Conservation (phyloP, 2,329 filamentous ascomycete species). For the Alternaria burnsii region DNA sequence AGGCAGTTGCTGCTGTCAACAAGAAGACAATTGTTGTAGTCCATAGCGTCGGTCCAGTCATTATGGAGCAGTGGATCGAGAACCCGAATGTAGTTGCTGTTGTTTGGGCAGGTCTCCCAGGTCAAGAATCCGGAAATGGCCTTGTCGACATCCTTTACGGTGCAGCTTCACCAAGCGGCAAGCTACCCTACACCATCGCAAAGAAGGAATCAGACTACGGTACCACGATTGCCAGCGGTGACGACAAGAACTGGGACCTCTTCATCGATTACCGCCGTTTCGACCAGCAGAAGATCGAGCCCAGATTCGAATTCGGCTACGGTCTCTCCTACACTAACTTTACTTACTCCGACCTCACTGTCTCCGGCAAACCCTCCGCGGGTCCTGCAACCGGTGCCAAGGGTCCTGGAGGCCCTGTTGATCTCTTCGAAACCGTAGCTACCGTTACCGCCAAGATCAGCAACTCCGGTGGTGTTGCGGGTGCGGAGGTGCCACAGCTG, state of each 20-base stretch:
- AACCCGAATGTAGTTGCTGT: conserved; percentile 51
- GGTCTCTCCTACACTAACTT: conserved; percentile 56
- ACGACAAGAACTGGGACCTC: conserved; percentile 51
- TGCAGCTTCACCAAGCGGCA: conserved; percentile 58
- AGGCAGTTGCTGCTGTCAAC: conserved; percentile 47
- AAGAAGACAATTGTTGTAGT: conserved; percentile 52
- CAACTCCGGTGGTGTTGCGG: conserved; percentile 47
- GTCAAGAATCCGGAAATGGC: conserved; percentile 54
- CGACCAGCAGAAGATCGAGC: conserved; percentile 52
- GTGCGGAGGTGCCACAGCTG: conserved; percentile 52
- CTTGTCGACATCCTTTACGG: conserved; percentile 59
- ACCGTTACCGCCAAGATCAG: conserved; percentile 47
- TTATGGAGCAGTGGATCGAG: conserved; percentile 49
- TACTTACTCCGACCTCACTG: conserved; percentile 47
- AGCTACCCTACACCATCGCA: conserved; percentile 63
- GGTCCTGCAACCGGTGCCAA: conserved; percentile 38
- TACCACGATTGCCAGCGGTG: conserved; percentile 29
- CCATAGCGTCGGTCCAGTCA: conserved; percentile 49
- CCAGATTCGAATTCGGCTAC: conserved; percentile 57
- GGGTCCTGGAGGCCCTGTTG: conserved; percentile 37
- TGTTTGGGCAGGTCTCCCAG: conserved; percentile 52
- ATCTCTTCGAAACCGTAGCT: conserved; percentile 47
- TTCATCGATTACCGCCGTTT: conserved; percentile 58
- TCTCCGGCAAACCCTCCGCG: conserved; percentile 32
- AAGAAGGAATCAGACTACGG: conserved; percentile 47